Conservation (phyloP, 169 alveolate genomes). For the Eimeria nieschulzi region DNA sequence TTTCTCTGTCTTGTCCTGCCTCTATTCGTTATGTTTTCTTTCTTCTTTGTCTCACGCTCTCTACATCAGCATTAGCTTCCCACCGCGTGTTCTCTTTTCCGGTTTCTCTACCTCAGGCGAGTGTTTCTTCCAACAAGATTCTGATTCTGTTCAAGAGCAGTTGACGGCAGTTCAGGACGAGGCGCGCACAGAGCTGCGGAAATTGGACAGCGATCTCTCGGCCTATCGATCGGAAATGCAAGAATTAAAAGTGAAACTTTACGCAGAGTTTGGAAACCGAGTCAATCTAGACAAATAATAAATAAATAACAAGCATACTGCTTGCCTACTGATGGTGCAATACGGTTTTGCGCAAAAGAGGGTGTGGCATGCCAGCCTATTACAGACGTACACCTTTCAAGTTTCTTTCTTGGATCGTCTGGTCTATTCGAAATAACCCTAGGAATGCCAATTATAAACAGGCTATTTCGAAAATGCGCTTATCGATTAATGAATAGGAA, state of each 20-base stretch:
- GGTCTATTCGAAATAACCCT: background rate
- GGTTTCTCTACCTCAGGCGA: background rate
- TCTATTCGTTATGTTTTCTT: background rate
- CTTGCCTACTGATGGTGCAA: background rate
- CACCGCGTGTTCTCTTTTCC: background rate
- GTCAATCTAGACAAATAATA: constrained; percentile 49
- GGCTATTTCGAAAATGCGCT: background rate
- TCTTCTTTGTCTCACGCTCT: background rate
- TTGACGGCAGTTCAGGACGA: background rate
- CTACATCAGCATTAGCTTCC: background rate
- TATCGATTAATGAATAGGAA: background rate
- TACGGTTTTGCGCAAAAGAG: background rate
- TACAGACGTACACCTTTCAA: background rate
- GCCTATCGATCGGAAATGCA: background rate
- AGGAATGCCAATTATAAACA: background rate
- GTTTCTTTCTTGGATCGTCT: background rate
- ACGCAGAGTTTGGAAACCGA: constrained; percentile 58
- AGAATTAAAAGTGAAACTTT: constrained; percentile 28
- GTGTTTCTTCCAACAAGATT: background rate
- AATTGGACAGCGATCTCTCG: background rate
- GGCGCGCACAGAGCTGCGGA: background rate
- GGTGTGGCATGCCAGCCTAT: background rate
- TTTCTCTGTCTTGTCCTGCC: background rate
- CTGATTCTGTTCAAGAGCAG: background rate
- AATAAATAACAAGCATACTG: background rate